phyloP scores from a whole-genome alignment of 2,329 filamentous ascomycete genomes.

The Emericellopsis cladophorae region DNA sequence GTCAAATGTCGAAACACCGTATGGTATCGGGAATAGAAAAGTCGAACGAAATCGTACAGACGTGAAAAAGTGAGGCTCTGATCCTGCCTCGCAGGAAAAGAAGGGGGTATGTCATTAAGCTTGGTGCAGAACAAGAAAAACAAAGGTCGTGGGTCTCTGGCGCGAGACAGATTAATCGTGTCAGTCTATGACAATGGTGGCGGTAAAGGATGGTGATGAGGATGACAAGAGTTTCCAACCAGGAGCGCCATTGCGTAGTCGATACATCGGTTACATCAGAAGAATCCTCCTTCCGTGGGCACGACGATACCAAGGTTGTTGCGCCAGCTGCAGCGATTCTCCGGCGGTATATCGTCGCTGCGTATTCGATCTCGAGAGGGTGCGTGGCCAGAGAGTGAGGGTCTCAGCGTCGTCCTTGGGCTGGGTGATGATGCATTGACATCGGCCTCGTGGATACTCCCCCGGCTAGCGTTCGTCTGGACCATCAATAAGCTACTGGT shows the following conservation, averaged over 20 bases:
- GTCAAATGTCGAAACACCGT: too few species aligned
- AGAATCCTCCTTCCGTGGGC: conserved; percentile 36
- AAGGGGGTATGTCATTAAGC: too few species aligned
- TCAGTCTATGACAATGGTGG: too few species aligned
- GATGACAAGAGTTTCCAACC: neutral
- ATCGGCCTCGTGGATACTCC: conserved; percentile 25
- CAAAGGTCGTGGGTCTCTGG: too few species aligned
- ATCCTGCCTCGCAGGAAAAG: too few species aligned
- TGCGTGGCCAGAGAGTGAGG: conserved; percentile 25
- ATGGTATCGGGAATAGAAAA: too few species aligned
- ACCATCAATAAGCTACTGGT: conserved; percentile 47
- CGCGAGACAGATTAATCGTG: too few species aligned
- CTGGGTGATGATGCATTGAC: conserved; percentile 12
- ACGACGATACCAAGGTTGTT: conserved; percentile 42
- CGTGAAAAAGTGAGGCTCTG: too few species aligned
- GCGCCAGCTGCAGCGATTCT: conserved; percentile 42
- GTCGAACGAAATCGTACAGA: too few species aligned
- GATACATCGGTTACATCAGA: conserved; percentile 21
- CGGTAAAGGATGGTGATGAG: neutral
- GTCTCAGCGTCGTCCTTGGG: conserved; percentile 25
- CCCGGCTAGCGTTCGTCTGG: conserved; percentile 39
- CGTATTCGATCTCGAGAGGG: conserved; percentile 25
- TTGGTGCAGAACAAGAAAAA: too few species aligned
- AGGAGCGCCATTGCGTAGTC: neutral
- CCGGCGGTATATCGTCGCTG: conserved; percentile 13